Percentiles rank a stretch among this genome's conserved stretches.
These are phyloP conservation scores for Thermothelomyces thermophilus DNA, from an alignment of 2,329 filamentous ascomycete genomes.

Conservation along the genomic window DNA sequence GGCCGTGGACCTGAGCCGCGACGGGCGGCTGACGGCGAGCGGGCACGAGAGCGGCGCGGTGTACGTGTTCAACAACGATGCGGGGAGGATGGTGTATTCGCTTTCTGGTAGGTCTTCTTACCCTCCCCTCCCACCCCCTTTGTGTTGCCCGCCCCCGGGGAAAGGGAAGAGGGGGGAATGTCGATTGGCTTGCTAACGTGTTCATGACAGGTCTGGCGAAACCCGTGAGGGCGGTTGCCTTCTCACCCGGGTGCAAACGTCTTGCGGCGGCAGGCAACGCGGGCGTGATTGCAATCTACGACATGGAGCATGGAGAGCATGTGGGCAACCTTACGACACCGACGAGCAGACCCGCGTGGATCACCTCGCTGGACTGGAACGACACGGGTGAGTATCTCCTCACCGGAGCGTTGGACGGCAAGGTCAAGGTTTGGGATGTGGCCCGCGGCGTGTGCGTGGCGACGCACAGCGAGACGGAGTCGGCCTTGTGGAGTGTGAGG, in stretches of 20 bases:
- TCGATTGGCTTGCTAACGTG: conserved; percentile 3
- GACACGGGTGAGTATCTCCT: conserved; percentile 86
- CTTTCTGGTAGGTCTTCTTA: conserved; percentile 56
- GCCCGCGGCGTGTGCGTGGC: conserved; percentile 79
- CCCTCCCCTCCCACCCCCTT: too few relatives aligned
- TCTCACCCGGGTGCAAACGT: conserved; percentile 77
- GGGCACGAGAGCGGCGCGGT: conserved; percentile 89
- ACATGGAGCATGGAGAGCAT: conserved; percentile 86
- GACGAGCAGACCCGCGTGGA: conserved; percentile 56
- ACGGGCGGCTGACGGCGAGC: conserved; percentile 81
- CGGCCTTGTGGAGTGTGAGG: conserved; percentile 73
- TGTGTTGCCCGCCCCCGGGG: too few relatives aligned
- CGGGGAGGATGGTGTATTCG: conserved; percentile 76
- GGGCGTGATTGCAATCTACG: conserved; percentile 82
- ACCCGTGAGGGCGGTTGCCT: conserved; percentile 76
- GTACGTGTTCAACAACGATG: conserved; percentile 93
- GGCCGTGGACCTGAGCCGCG: conserved; percentile 70
- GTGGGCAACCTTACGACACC: conserved; percentile 63
- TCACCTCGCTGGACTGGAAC: conserved; percentile 88
- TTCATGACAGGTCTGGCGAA: conserved; percentile 67
- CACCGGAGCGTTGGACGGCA: conserved; percentile 84
- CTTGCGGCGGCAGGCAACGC: conserved; percentile 89
- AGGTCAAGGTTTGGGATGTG: conserved; percentile 92
- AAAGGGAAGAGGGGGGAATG: neutral
- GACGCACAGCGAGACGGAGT: conserved; percentile 86